A percentile compares a stretch with the other conserved stretches of the same genome.
Evolutionary conservation across 2,329 filamentous ascomycete species (phyloP).

Genomic region (Talaromyces sp.): DNA sequence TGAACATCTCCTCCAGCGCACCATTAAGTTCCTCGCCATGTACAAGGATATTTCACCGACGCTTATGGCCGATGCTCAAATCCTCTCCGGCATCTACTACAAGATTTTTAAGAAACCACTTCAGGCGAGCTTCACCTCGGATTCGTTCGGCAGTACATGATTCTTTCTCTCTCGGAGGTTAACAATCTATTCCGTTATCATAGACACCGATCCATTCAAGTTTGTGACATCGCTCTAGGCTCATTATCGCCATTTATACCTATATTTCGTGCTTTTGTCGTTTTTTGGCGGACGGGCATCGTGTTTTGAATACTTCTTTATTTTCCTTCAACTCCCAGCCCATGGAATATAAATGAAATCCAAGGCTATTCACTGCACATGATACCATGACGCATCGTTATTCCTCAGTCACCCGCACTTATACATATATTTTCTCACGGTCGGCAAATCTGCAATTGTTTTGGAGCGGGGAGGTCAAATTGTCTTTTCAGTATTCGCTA

Average conservation of each 20-base stretch:
- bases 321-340: background rate
- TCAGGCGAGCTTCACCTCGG: slow-evolving; percentile 12
- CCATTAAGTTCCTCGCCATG: slow-evolving; percentile 70
- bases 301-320: background rate
- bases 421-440: background rate
- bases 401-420: background rate
- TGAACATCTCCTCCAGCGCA: slow-evolving; percentile 63
- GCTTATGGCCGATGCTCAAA: slow-evolving; percentile 68
- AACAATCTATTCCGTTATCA: background rate
- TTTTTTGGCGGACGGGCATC: background rate
- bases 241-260: background rate
- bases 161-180: background rate
- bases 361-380: background rate
- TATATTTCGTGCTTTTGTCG: background rate
- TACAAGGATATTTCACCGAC: slow-evolving; percentile 72
- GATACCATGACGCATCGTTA: slow-evolving; percentile 8
- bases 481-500: background rate
- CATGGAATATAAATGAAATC: background rate
- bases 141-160: slow-evolving; percentile 6
- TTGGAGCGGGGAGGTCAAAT: background rate
- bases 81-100: slow-evolving; percentile 57
- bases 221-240: background rate
- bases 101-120: slow-evolving; percentile 41
- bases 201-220: background rate
- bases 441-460: background rate